Evolutionary conservation across 1,284 basidiomycete genomes (phyloP), one percentile per base, ranked within the genome.

Genomic region (Trametes versicolor): DNA sequence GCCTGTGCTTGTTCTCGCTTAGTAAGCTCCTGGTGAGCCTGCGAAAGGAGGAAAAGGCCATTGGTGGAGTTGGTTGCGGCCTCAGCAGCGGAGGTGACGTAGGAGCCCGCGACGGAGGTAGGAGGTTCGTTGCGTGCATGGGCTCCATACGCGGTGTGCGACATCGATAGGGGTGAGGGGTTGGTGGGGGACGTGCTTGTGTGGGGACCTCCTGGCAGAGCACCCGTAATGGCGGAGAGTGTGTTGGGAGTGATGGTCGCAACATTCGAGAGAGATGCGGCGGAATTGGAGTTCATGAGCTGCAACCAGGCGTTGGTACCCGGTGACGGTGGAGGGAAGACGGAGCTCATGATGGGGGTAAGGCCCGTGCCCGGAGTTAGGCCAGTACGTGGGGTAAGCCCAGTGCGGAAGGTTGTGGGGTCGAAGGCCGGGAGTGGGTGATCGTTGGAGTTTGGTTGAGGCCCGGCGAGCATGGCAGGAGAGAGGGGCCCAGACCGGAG

Each of bases 1-100:
- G 83, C 85, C 62, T 85, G 83, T 63, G 85, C 83, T 41, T 75
- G 70, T 75, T 97, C 96, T 27, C 95, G 90, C 82, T 97, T 97
- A n/a, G 94, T 94, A 63, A 98, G 87, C 83, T 98, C 96, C 76
- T 97, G 95, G 75, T 97, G 96, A 25, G 96, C 96, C 77, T 98
- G 95, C 8, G 91, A 93, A 62, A 98, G 88, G 55, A 98, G 82
- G 82, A 97, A 98, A 50, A 98, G 87, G 21, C 96, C 96, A 75
- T 96, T 97, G 60, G 95, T 92, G 37, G 94, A 93, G 8, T 83
- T 81, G 59, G 77, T 85, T 13, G 87, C 79, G 4, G 88, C 82
- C 45, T 78, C 84, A 53, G 80, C 81, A 0, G 86, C 78, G 37
- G 79, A 80, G 17, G 81, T 70, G 63, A 85, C 75, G 67, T 87